These are phyloP conservation scores for Aspergillus fumigatus DNA, from an alignment of 2,329 filamentous ascomycete genomes.

Conservation along the genomic window DNA sequence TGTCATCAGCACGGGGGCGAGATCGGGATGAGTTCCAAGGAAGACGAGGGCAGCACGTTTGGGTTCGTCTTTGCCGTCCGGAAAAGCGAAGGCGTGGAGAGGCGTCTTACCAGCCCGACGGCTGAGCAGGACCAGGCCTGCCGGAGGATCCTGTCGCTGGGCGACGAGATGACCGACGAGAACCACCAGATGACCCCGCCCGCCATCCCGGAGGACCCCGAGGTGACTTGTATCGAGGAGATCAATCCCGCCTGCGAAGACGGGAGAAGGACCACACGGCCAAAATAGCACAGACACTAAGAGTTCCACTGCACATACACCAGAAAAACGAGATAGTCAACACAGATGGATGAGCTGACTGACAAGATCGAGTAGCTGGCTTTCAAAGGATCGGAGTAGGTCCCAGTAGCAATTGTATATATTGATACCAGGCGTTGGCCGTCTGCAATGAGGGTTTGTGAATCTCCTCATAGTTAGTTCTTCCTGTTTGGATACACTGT, in stretches of 20 bases:
- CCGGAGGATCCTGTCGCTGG: slow-evolving; percentile 14
- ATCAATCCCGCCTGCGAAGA: slow-evolving; percentile 5
- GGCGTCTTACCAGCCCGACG: not conserved
- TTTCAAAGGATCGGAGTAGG: too few species aligned
- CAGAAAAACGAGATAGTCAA: not conserved
- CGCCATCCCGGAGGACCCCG: slow-evolving; percentile 11
- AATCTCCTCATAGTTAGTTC: too few species aligned
- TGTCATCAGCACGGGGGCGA: slow-evolving; percentile 76
- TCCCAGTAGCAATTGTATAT: too few species aligned
- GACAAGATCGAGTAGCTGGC: too few species aligned
- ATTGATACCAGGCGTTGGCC: too few species aligned
- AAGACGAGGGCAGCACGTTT: slow-evolving; percentile 54
- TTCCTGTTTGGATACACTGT: too few species aligned
- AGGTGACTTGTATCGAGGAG: slow-evolving; percentile 9
- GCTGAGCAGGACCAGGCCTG: slow-evolving; percentile 15
- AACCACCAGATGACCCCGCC: slow-evolving; percentile 9
- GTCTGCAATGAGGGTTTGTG: too few species aligned
- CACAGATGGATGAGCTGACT: too few species aligned
- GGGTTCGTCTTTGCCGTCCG: slow-evolving; percentile 54
- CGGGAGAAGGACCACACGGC: slow-evolving; percentile 5
- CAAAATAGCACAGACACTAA: not conserved
- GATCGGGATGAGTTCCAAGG: slow-evolving; percentile 63
- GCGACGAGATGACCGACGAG: slow-evolving; percentile 14
- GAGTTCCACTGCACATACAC: not conserved
- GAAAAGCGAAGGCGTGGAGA: slow-evolving; percentile 5